phyloP scores from a whole-genome alignment of 2,329 filamentous ascomycete genomes.

The Epichloe coenophiala region DNA sequence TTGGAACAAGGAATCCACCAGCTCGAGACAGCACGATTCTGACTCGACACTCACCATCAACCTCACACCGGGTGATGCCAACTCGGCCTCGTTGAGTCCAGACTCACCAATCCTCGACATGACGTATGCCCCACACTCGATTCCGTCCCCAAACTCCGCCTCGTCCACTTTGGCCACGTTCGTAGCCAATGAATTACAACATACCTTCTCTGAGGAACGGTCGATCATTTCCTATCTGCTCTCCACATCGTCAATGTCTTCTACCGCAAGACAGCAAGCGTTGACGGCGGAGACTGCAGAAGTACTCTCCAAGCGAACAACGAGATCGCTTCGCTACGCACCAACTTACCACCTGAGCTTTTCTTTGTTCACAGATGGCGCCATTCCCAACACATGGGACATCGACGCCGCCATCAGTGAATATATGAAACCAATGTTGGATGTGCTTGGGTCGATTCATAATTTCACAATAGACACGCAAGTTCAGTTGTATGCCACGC shows the following conservation, averaged over 20 bases:
- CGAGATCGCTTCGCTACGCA: conserved; percentile 78
- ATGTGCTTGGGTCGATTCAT: conserved; percentile 69
- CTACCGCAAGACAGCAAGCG: conserved; percentile 30
- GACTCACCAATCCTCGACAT: conserved; percentile 63
- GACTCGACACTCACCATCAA: conserved; percentile 55
- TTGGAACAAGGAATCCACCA: background rate
- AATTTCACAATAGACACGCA: conserved; percentile 95
- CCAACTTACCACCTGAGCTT: conserved; percentile 93
- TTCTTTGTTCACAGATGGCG: conserved; percentile 76
- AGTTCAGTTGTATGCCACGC: conserved; percentile 80
- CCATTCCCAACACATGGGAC: conserved; percentile 76
- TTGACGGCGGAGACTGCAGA: conserved; percentile 39
- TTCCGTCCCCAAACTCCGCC: conserved; percentile 52
- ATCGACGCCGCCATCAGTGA: conserved; percentile 69
- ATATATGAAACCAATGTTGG: conserved; percentile 70
- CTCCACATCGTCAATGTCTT: conserved; percentile 41
- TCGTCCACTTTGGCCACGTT: conserved; percentile 62
- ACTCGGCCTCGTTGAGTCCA: conserved; percentile 50
- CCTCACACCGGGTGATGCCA: conserved; percentile 49
- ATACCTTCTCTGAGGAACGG: conserved; percentile 77
- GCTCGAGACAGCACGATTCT: conserved; percentile 24
- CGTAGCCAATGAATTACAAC: conserved; percentile 64
- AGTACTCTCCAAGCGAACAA: conserved; percentile 55
- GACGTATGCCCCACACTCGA: conserved; percentile 57
- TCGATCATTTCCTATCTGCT: conserved; percentile 68